Conservation (phyloP, 1,284 basidiomycete genomes). For the Leccinum cinnamomeum region DNA sequence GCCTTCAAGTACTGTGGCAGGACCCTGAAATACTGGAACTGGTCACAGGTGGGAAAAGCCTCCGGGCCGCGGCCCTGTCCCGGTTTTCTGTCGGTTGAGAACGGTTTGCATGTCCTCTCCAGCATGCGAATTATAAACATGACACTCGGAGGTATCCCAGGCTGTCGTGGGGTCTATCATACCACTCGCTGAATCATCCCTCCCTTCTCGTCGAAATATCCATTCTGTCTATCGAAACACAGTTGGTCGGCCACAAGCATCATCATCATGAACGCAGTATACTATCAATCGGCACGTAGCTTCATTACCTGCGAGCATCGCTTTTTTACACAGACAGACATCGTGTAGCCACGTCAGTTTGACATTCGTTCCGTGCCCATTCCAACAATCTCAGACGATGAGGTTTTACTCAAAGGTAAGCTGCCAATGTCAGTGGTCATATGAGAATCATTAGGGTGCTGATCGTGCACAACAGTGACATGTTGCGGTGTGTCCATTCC, state of each 20-base stretch:
- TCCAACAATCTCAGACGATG: slow-evolving; percentile 51
- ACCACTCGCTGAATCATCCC: background rate
- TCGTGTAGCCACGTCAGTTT: slow-evolving; percentile 41
- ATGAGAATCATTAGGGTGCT: background rate
- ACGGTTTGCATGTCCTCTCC: background rate
- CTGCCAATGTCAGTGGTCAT: background rate
- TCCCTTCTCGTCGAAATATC: background rate
- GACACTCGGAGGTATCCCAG: slow-evolving; percentile 10
- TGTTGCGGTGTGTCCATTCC: slow-evolving; percentile 42
- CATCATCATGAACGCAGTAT: slow-evolving; percentile 26
- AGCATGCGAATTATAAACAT: slow-evolving; percentile 1
- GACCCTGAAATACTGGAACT: background rate
- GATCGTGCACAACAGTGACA: slow-evolving; percentile 33
- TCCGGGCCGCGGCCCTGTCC: background rate
- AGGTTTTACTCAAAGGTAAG: slow-evolving; percentile 57
- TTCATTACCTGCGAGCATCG: background rate
- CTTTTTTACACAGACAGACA: background rate
- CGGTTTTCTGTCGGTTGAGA: background rate
- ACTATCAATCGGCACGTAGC: slow-evolving; percentile 19
- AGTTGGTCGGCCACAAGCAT: background rate
- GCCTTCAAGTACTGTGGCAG: background rate
- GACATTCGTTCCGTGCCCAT: slow-evolving; percentile 54
- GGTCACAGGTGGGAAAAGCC: background rate
- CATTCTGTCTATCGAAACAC: background rate
- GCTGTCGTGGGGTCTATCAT: slow-evolving; percentile 3